These are phyloP conservation scores for Eimeria mitis DNA, from an alignment of 169 alveolate species.

Conservation along the genomic window DNA sequence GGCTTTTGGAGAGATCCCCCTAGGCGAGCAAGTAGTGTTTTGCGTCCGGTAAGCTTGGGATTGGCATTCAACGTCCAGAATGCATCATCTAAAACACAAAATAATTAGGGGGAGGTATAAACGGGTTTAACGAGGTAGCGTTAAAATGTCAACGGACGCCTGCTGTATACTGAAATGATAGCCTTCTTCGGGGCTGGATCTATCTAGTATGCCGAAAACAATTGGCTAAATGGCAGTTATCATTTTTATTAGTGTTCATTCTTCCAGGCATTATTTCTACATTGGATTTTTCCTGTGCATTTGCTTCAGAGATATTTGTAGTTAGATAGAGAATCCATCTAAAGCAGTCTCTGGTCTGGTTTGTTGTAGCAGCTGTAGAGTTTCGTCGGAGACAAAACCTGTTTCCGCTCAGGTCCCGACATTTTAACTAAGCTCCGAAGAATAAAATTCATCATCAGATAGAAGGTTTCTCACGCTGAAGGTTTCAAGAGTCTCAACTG, in stretches of 20 bases:
- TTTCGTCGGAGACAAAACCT: not conserved
- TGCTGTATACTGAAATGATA: not conserved
- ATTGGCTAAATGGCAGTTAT: not conserved
- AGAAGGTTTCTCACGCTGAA: not conserved
- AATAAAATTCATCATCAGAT: not conserved
- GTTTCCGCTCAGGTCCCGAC: not conserved
- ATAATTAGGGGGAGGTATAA: not conserved
- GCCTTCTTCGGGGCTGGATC: too few species aligned
- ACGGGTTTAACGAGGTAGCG: too few species aligned
- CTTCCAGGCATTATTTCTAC: not conserved
- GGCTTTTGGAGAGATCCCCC: not conserved
- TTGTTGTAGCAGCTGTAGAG: not conserved
- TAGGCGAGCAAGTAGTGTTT: too few species aligned
- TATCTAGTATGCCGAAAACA: not conserved
- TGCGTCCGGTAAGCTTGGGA: too few species aligned
- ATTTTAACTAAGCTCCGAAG: too few species aligned
- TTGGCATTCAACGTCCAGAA: too few species aligned
- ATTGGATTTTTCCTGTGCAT: not conserved
- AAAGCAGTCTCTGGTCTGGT: not conserved
- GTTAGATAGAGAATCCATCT: constrained; percentile 3
- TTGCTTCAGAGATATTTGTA: not conserved
- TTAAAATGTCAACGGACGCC: not conserved
- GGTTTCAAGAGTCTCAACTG: not conserved
- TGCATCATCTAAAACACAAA: too few species aligned
- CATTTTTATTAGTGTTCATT: not conserved